Percentiles rank a stretch among this genome's conserved stretches.
Conservation (phyloP, 2,329 filamentous ascomycete species). For the Aspergillus thermomutatus region DNA sequence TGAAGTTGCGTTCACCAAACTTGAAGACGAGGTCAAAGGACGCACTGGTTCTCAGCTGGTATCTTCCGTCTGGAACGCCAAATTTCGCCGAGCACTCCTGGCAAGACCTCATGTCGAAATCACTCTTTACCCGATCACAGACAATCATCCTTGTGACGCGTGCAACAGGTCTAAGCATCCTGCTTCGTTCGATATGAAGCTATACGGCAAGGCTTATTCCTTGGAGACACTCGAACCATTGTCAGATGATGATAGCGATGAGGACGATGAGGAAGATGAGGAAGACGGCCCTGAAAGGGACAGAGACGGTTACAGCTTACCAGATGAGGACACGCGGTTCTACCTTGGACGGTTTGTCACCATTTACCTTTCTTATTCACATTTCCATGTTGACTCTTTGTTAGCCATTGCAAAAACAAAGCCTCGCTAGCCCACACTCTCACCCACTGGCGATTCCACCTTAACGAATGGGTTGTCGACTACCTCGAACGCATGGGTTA, state of each 20-base stretch:
- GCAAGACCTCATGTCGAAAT: conserved; percentile 62
- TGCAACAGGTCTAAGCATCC: conserved; percentile 69
- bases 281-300: conserved; percentile 37
- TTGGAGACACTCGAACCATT: conserved; percentile 64
- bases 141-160: conserved; percentile 59
- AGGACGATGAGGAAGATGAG: conserved; percentile 31
- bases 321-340: conserved; percentile 46
- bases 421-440: conserved; percentile 69
- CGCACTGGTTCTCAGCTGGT: conserved; percentile 68
- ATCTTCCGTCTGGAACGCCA: conserved; percentile 65
- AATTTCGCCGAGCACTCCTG: conserved; percentile 64
- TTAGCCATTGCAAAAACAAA: conserved; percentile 57
- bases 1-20: conserved; percentile 63
- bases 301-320: conserved; percentile 45
- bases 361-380: not conserved
- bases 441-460: conserved; percentile 70
- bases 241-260: conserved; percentile 45
- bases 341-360: conserved; percentile 49
- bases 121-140: conserved; percentile 42
- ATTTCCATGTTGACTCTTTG: not conserved
- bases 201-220: conserved; percentile 65
- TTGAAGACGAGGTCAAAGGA: conserved; percentile 67
- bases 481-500: conserved; percentile 59
- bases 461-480: conserved; percentile 68
- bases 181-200: conserved; percentile 61